These are phyloP conservation scores for Leishmania braziliensis DNA, from an alignment of 208 protist genomes.

Conservation along the genomic window DNA sequence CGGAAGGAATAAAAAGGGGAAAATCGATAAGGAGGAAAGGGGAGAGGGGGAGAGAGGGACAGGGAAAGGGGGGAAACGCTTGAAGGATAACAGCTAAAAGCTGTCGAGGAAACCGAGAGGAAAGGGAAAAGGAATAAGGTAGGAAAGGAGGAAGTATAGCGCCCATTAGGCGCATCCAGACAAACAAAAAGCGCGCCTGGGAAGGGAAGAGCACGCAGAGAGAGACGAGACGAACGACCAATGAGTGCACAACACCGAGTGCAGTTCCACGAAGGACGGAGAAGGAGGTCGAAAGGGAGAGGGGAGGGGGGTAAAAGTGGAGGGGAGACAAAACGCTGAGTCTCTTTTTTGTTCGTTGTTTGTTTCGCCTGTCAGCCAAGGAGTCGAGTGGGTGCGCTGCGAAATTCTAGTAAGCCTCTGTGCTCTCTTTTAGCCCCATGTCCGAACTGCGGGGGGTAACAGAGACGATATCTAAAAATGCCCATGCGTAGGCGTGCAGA, in stretches of 20 bases:
- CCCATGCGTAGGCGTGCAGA: neutral
- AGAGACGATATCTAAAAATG: neutral
- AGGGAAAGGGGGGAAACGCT: no score
- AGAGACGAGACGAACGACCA: neutral
- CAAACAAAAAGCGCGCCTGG: no score
- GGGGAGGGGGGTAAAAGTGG: neutral
- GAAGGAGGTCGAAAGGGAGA: neutral
- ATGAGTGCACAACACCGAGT: neutral
- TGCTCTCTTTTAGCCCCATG: neutral
- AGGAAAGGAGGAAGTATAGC: no score
- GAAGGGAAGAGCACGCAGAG: neutral
- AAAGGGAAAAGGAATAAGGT: no score
- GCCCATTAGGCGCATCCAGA: neutral
- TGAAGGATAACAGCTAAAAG: neutral
- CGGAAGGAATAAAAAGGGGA: neutral
- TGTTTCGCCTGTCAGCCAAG: neutral
- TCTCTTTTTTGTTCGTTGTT: neutral
- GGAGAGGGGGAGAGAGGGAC: neutral
- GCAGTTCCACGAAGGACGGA: neutral
- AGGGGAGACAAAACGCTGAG: neutral
- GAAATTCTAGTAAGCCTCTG: neutral
- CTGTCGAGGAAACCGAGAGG: neutral
- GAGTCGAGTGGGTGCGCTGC: neutral
- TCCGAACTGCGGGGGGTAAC: neutral
- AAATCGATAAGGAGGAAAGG: neutral